Evolutionary conservation across 495 filamentous ascomycete species (phyloP), one percentile per base, ranked within the genome.

Genomic region (Neurospora sp.): DNA sequence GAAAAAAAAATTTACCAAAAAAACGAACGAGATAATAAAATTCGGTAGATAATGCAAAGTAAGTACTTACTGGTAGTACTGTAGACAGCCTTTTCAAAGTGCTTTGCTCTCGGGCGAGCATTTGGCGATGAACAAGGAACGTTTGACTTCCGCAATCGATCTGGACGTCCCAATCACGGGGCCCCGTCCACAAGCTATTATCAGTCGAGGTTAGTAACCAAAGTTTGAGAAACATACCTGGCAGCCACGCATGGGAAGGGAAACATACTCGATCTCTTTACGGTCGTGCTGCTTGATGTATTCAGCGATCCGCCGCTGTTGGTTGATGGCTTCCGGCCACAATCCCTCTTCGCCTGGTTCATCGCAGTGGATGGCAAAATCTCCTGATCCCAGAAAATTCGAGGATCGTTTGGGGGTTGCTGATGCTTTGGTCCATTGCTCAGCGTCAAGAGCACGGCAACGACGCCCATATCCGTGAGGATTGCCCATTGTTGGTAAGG

Each of bases 91-190:
- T 7, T 60, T 27, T 60, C 49, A 60, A 14, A 7, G 11, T 12
- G 23, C 20, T 60, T 60, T 60, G 49, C 11, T 60, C 49, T 60
- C 49, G 49, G 5, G 49, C 49, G 23, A 60, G 49, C 49, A 60
- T 60, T 27, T 60, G 20, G 49, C 49, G 49, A 60, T 60, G 49
- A 60, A 12, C 49, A 10, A 60, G 11, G 49, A n/a, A 80, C 69
- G 23, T n/a, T 69, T 70, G 69, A 77, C 10, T 35, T 2, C 41
- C 20, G 66, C 78, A 80, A 14, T 20, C 18, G 16, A 80, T 49
- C 38, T 71, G 4, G 39, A 79, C 74, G 27, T 79, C 77, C 75
- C 74, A 78, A 10, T 76, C 74, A 12, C 23, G 20, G 49, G 49
- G 49, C 11, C 11, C 49, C 5, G 5, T 23, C 49, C 49, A 60